Evolutionary conservation across 176 grass and related monocot species (phyloP), one percentile per base, ranked within the genome.

Genomic region (Melocanna baccifera): DNA sequence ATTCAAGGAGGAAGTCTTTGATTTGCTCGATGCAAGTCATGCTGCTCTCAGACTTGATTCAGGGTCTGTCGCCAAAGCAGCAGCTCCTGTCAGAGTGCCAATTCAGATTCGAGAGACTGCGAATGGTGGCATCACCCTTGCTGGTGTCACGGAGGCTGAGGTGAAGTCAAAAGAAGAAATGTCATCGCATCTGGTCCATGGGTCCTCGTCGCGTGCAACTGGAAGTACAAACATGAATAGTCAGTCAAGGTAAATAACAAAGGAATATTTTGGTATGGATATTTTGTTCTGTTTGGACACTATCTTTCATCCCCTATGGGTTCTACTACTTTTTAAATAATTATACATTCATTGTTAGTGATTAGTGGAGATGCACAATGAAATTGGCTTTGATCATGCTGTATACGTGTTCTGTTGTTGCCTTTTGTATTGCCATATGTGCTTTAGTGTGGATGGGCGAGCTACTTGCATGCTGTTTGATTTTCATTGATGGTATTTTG

Each of bases 81-180:
- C 83, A 37, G 87, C 67, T 22, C 81, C 78, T 76, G 77, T 88
- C 80, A 89, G 96, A 91, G 89, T 78, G n/a, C 91, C 96, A 22
- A 99, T 99, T 83, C 93, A 99, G 83, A 99, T 99, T 69, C 92
- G 93, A 84, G 96, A 99, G 76, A 96, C 93, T 67, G 87, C 86
- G 52, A 82, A 59, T 78, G 96, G 96, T 19, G 93, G 91, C 43
- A 99, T 99, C 30, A 92, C 88, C 6, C 93, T 99, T 87, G 89
- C 91, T 81, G 93, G 96, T 86, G 93, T 99, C 20, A 99, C 73
- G 1, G 96, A 99, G 67, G 82, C 96, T 28, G 96, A 91, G 45
- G 96, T 99, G 29, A 99, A 90, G 76, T 91, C 89, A 75, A 99
- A 94, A 84, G 96, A 96, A 83, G 96, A 99, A 77, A 99, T 99